Evolutionary conservation across 1,284 basidiomycete genomes (phyloP), one percentile per base, ranked within the genome.

Genomic region (Papiliotrema fonsecae): DNA sequence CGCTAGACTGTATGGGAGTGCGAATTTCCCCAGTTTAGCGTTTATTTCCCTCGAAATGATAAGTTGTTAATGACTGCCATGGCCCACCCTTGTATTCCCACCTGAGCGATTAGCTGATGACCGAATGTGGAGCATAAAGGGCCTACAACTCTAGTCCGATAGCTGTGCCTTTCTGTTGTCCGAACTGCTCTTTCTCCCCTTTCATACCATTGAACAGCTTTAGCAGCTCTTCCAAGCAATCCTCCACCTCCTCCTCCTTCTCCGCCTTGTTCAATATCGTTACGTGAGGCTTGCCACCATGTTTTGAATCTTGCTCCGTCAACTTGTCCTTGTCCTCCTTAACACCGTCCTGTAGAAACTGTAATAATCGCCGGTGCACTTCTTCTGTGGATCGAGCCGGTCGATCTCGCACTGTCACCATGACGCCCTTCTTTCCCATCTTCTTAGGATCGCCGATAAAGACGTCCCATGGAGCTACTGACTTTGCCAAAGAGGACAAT

Each of bases 401-500:
- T 38, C 56, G 50, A 41, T 61, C 56, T 32, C 56, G 43, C 0
- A 63, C 43, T 14, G 40, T 37, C 0, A 65, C 40, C 54, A 62
- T 58, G 5, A 65, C 63, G 2, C 61, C 61, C 22, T 56, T 19
- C 31, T 58, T 61, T 1, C 61, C 60, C 63, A 65, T 63, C 44
- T 53, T 55, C 21, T 45, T 48, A 5, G 61, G 61, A 35, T 58
- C 56, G 11, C 58, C 58, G 19, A 61, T 49, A 19, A 50, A 61
- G 2, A 65, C 56, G 18, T 61, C 56, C 55, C 57, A 63, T 36
- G 55, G 59, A 10, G 39, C 38, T 18, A 40, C 45, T 13, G 48
- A 30, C 9, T 16, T 46, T 27, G 49, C 55, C 22, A 56, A 54
- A 5, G 6, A 31, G 11, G 50, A 45, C 5, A 63, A 36, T 13